Conservation (phyloP, 768 basidiomycete species). For the Russula olivacea region DNA sequence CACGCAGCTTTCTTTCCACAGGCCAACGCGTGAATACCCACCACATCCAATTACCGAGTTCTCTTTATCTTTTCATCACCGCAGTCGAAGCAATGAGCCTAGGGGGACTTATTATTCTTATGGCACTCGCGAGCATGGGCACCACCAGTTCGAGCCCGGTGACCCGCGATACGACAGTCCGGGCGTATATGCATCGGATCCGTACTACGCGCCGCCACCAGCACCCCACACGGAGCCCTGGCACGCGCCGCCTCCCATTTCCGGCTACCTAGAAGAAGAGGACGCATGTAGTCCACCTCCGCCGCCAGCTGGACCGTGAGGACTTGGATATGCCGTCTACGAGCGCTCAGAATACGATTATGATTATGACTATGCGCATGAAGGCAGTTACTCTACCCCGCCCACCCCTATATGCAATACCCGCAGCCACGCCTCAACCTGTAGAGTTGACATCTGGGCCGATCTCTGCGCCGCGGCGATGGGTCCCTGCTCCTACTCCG, state of each 20-base stretch:
- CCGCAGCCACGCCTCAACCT: neutral
- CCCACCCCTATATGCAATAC: neutral
- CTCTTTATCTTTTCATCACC: neutral
- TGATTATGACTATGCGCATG: neutral
- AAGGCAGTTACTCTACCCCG: neutral
- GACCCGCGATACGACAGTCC: slow-evolving; percentile 11
- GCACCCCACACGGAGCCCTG: slow-evolving; percentile 14
- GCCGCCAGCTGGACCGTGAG: neutral
- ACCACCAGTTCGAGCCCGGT: slow-evolving; percentile 19
- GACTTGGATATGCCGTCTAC: slow-evolving; percentile 5
- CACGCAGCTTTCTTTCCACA: neutral
- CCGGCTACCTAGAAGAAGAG: neutral
- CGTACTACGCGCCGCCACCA: slow-evolving; percentile 17
- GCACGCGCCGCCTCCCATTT: neutral
- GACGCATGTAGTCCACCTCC: neutral
- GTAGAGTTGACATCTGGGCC: neutral
- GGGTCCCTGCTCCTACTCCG: neutral
- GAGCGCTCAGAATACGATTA: slow-evolving; percentile 1
- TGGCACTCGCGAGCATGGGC: slow-evolving; percentile 8
- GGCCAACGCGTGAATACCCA: neutral
- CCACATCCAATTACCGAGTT: neutral
- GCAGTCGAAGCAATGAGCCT: neutral
- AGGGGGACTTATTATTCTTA: neutral
- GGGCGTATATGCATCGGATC: slow-evolving; percentile 11
- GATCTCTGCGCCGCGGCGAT: neutral